A percentile compares a stretch with the other conserved stretches of the same genome.
These are phyloP conservation scores for Cymbopogon flexuosus DNA, from an alignment of 202 grass and related monocot genomes.

Conservation along the genomic window DNA sequence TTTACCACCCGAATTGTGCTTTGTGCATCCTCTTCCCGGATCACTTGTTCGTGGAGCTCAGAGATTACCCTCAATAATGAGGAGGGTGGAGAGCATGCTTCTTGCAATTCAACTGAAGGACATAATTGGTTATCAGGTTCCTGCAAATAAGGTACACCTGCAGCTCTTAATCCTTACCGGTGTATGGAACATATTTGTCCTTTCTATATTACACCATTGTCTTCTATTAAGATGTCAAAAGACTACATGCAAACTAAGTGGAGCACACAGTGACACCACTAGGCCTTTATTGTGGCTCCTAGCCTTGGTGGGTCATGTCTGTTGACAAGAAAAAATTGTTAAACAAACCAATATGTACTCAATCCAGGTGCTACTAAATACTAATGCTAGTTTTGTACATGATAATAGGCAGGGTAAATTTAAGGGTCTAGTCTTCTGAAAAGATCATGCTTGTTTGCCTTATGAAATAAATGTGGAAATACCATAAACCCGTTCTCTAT, in stretches of 20 bases:
- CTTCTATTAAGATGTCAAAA: constrained; percentile 18
- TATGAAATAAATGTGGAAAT: background rate
- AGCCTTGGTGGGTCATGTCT: background rate
- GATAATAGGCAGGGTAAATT: background rate
- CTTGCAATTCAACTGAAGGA: constrained; percentile 97
- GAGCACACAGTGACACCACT: background rate
- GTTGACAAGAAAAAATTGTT: background rate
- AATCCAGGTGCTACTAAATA: no score
- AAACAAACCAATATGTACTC: constrained; percentile 7
- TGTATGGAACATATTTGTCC: background rate
- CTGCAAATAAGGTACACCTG: constrained; percentile 57
- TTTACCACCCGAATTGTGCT: constrained; percentile 87
- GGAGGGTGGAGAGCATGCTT: constrained; percentile 97
- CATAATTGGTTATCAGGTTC: constrained; percentile 81
- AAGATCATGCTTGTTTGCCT: background rate
- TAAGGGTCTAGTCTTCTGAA: background rate
- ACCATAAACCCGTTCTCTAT: background rate
- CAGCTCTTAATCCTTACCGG: background rate
- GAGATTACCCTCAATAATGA: constrained; percentile 95
- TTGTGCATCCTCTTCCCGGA: constrained; percentile 94
- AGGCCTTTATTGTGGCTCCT: background rate
- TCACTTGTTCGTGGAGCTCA: constrained; percentile 87
- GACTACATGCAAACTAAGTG: constrained; percentile 15
- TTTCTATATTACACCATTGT: constrained; percentile 1
- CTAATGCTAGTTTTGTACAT: constrained; percentile 11